phyloP scores from a whole-genome alignment of 371 early-diverging fungal species.

The Mucor circinelloides region DNA sequence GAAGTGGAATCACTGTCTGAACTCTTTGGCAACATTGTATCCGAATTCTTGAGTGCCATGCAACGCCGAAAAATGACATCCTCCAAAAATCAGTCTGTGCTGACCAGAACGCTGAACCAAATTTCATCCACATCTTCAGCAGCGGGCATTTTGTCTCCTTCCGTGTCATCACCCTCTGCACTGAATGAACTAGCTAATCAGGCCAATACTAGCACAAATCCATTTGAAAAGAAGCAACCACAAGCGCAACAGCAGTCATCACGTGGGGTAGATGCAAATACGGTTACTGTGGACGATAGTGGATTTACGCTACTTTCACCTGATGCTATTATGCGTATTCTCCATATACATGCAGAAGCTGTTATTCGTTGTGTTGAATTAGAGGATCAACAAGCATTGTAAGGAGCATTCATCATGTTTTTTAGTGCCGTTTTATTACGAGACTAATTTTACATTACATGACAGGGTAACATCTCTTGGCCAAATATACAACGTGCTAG shows the following conservation, averaged over 20 bases:
- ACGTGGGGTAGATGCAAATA: conserved; percentile 16
- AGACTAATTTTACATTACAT: neutral
- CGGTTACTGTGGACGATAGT: conserved; percentile 40
- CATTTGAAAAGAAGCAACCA: conserved; percentile 11
- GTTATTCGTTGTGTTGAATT: conserved; percentile 83
- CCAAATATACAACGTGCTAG: conserved; percentile 69
- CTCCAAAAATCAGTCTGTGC: conserved; percentile 61
- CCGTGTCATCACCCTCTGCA: conserved; percentile 14
- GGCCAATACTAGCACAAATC: conserved; percentile 5
- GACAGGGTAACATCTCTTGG: conserved; percentile 35
- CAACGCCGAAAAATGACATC: conserved; percentile 62
- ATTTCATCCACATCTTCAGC: conserved; percentile 59
- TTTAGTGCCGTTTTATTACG: neutral
- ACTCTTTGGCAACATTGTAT: conserved; percentile 61
- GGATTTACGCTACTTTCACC: conserved; percentile 62
- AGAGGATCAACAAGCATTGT: conserved; percentile 70
- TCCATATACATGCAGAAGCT: conserved; percentile 87
- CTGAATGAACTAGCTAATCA: conserved; percentile 8
- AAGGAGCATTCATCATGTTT: neutral
- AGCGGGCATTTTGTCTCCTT: conserved; percentile 22
- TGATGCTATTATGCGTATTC: conserved; percentile 62
- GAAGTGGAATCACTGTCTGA: conserved; percentile 72
- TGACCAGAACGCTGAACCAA: conserved; percentile 74
- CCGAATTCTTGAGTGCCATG: conserved; percentile 47
- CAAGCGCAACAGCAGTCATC: neutral